Base-by-base conservation (phyloP, 352 stramenopile genomes). In the Pythium coloratum region DNA sequence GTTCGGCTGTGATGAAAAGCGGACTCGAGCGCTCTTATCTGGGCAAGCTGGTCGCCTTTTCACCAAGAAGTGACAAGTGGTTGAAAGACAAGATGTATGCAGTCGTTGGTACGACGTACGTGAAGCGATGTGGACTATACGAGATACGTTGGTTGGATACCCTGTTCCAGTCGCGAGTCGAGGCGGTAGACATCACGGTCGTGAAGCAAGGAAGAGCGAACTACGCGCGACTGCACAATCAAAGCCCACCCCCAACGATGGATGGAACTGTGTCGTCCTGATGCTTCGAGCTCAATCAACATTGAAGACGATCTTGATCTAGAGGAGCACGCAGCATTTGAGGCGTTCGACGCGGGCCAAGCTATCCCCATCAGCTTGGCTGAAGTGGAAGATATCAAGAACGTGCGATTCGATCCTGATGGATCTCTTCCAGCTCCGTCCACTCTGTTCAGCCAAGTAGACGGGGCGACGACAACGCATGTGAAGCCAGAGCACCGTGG, bases 401-500 rank as follows among this genome's bases (percentile, higher is more conserved):
- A 13, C 38, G 2, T 46, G 7, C 3, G 38, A 3, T 46, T 46
- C 38, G 38, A n/a, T 2, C 38, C 38, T 18, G 38, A 13, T 13
- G 4, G 3, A 13, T 3, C 2, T 18, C 7, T 46, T 12, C 8
- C 13, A 13, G 4, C 3, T 3, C 38, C 38, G 38, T n/a, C 8
- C 4, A 13, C 3, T 5, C 13, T 46, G 9, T 46, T 16, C 9
- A 46, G 18, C 3, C 13, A n/a, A 8, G 38, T 3, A 18, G 38
- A 46, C 18, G 38, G 38, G 2, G 5, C 38, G 2, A 46, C 38
- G 13, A 18, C 3, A 13, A 75, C 71, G 9, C 26, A 55, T 5
- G 20, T 75, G 4, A 59, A 49, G 0, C 20, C 26, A 10, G 47
- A 69, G 3, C 72, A 62, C 33, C 44, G 56, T 4, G 50, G 62